phyloP scores from a whole-genome alignment of 2,329 filamentous ascomycete genomes.

The Talaromyces rugulosus region DNA sequence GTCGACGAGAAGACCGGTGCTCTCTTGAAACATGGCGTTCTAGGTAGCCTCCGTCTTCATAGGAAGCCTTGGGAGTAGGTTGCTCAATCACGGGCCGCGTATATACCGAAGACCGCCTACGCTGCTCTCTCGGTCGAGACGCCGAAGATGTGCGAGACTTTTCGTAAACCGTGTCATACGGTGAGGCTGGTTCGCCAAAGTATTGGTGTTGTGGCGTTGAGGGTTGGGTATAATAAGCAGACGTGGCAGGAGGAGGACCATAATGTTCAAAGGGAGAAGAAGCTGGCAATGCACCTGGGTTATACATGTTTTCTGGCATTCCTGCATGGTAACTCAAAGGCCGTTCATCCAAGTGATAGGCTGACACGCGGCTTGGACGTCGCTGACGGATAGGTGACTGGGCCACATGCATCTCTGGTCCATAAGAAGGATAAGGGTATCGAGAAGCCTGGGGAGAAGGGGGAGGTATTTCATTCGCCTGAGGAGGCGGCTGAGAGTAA shows the following conservation, averaged over 20 bases:
- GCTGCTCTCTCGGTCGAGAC: conserved; percentile 31
- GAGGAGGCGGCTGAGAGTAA: conserved; percentile 18
- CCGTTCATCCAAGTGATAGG: conserved; percentile 29
- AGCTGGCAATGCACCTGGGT: conserved; percentile 21
- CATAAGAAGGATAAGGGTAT: conserved; percentile 21
- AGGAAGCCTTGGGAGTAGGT: conserved; percentile 23
- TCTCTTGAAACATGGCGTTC: conserved; percentile 27
- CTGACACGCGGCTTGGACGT: conserved; percentile 27
- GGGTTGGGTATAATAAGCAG: conserved; percentile 34
- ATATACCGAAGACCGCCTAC: conserved; percentile 32
- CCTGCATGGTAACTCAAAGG: conserved; percentile 37
- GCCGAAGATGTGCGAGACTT: conserved; percentile 29
- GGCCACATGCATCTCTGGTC: conserved; percentile 30
- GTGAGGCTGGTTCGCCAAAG: conserved; percentile 25
- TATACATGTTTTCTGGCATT: conserved; percentile 30
- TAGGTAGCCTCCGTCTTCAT: conserved; percentile 27
- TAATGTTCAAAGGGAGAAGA: conserved; percentile 27
- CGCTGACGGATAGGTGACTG: conserved; percentile 23
- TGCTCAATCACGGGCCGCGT: conserved; percentile 31
- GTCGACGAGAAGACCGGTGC: conserved; percentile 22
- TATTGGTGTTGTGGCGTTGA: conserved; percentile 21
- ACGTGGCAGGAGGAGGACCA: conserved; percentile 34
- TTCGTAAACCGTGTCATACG: conserved; percentile 20
- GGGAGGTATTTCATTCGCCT: conserved; percentile 26
- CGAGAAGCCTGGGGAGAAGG: conserved; percentile 25